Evolutionary conservation across 805 yeast genomes (phyloP), one percentile per base, ranked within the genome.

Genomic region (Metschnikowia gelsemii): DNA sequence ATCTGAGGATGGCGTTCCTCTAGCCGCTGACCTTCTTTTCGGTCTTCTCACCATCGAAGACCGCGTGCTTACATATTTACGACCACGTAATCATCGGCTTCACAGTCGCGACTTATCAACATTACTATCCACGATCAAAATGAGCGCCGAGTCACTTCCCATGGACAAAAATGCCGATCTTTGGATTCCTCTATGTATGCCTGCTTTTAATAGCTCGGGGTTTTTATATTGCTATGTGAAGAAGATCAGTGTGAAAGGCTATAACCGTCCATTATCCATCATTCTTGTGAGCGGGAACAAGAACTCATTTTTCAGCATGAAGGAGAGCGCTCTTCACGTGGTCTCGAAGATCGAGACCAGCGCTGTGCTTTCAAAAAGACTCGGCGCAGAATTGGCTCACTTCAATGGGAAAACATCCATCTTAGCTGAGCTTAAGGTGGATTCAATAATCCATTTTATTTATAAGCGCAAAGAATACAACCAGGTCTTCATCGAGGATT

Each of bases 161-260:
- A 23, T 22, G 2, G 43, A 40, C 53, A 47, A 75, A 50, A 57
- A 70, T 42, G 85, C 85, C 51, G 96, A 90, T 56, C 78, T 88
- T 43, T 93, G 98, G 98, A 77, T 87, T 9, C 99, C 99, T 0
- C 72, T 91, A 0, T 91, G 99, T 61, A 72, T 91, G 59, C 96
- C 98, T 0, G 80, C 85, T 51, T 91, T 91, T 68, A 91, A 93
- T 57, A 67, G 87, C 2, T 80, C 81, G 49, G 99, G 99, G 8
- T 93, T 90, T 55, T 63, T 91, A 5, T 86, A 93, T 56, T 80
- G 88, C 9, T 87, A 84, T 55, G 84, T 89, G 32, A 81, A 80
- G 43, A 54, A 49, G 20, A 55, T 66, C 25, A 47, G 51, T 16
- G 38, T 66, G 25, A 26, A 43, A 43, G 11, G 51, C 48, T 20